Evolutionary conservation across 768 basidiomycete genomes (phyloP), one percentile per base, ranked within the genome.

Genomic region (Macrolepiota fuliginosa): DNA sequence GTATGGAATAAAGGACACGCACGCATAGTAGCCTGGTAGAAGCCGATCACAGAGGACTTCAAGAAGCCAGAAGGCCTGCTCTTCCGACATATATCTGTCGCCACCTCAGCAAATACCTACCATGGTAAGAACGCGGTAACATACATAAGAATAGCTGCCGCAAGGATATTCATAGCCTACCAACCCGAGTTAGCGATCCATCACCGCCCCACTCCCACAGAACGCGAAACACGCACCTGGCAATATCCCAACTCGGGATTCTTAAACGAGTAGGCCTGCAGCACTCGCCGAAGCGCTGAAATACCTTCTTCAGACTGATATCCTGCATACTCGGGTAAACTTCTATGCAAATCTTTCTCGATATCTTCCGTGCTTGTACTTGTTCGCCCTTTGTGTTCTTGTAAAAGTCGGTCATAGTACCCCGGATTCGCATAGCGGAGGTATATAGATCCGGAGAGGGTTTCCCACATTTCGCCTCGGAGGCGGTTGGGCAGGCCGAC

Each of bases 391-490:
- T 81, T 80, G 72, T 94, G 87, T 56, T 92, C 86, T 56, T 85
- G 81, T 4, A 98, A 75, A 15, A 98, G 79, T 7, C 80, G 78
- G 12, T 85, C 81, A 71, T 97, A 99, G 57, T 83, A 82, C 9
- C 94, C 92, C 1, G 92, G 94, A 64, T 95, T 89, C 49, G 86
- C 80, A 69, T 89, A 94, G 12, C 97, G 93, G 17, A 97, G 85
- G 73, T 88, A 96, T 56, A 98, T 78, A 4, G 96, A 96, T 0
- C 97, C 97, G 3, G 95, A 96, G 12, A 98, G 82, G 0, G 93
- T 91, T 74, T 99, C 97, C 97, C 97, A 99, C 78, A 98, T 90
- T 73, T 98, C 97, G 13, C 97, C 97, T 24, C 97, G 86, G 9
- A 99, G 81, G 17, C 94, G 82, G 67, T 96, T 97, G 1, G 97